Evolutionary conservation across 257 asterid species (phyloP).

Genomic region (Solanum corneliomulleri): DNA sequence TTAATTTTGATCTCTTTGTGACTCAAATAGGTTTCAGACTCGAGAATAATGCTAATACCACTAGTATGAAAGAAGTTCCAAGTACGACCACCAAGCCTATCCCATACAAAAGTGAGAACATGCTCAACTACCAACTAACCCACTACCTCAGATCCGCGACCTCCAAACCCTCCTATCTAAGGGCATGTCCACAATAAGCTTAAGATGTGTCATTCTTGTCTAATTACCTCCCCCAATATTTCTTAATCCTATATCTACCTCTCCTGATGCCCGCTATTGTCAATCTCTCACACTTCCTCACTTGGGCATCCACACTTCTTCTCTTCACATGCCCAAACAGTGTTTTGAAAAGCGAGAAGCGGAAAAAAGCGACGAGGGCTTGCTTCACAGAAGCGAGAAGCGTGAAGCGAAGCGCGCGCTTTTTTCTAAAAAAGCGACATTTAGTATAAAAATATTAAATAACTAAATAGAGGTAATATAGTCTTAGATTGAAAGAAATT

Average conservation of each 20-base stretch:
- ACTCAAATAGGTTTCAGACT: no score
- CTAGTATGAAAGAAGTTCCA: background rate
- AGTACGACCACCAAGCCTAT: background rate
- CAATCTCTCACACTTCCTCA: background rate
- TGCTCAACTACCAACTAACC: background rate
- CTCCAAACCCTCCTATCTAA: background rate
- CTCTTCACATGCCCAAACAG: background rate
- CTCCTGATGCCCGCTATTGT: background rate
- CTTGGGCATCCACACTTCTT: background rate
- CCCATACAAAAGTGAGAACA: background rate
- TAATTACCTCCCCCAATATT: background rate
- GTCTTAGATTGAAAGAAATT: no score
- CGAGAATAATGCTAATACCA: background rate
- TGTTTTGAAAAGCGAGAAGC: no score
- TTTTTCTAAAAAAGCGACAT: no score
- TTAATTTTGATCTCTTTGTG: no score
- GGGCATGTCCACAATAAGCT: background rate
- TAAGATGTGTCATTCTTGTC: background rate
- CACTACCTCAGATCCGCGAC: background rate
- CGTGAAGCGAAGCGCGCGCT: no score
- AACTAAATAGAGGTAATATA: no score
- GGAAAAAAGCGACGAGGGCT: no score
- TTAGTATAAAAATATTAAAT: no score
- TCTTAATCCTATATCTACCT: background rate
- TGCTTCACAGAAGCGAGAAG: no score